These are phyloP conservation scores for Auriscalpium orientale DNA, from an alignment of 768 basidiomycete genomes.

Conservation along the genomic window DNA sequence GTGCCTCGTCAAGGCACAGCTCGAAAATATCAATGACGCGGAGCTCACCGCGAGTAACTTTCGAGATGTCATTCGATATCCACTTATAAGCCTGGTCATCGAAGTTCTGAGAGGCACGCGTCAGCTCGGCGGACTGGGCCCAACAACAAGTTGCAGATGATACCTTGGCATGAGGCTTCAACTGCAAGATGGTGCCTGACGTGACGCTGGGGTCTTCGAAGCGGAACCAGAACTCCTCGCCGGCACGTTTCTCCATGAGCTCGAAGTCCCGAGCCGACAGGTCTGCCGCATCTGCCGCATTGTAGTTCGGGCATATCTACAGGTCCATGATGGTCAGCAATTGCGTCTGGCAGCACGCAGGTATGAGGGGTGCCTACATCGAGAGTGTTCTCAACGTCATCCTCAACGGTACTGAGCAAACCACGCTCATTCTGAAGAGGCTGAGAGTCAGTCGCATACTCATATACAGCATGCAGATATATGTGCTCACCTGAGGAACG, in stretches of 20 bases:
- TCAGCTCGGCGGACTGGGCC: no score
- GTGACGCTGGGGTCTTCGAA: not conserved
- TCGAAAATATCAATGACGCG: not conserved
- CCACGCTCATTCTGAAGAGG: not conserved
- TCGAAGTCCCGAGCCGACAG: not conserved
- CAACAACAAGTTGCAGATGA: not conserved
- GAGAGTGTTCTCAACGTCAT: not conserved
- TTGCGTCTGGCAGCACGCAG: not conserved
- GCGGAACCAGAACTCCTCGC: not conserved
- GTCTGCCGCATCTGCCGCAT: not conserved
- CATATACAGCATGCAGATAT: not conserved
- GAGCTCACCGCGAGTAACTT: not conserved
- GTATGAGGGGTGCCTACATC: not conserved
- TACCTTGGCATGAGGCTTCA: not conserved
- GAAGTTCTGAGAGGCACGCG: not conserved
- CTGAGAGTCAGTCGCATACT: not conserved
- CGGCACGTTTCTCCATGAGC: not conserved
- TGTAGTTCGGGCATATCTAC: not conserved
- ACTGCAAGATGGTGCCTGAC: not conserved
- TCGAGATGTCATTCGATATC: not conserved
- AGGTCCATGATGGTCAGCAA: not conserved
- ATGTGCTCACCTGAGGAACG: not conserved
- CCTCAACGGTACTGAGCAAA: not conserved
- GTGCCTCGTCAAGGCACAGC: not conserved
- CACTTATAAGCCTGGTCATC: slow-evolving; percentile 2